Conservation (phyloP, 2,329 filamentous ascomycete genomes). For the Corynespora cassiicola region DNA sequence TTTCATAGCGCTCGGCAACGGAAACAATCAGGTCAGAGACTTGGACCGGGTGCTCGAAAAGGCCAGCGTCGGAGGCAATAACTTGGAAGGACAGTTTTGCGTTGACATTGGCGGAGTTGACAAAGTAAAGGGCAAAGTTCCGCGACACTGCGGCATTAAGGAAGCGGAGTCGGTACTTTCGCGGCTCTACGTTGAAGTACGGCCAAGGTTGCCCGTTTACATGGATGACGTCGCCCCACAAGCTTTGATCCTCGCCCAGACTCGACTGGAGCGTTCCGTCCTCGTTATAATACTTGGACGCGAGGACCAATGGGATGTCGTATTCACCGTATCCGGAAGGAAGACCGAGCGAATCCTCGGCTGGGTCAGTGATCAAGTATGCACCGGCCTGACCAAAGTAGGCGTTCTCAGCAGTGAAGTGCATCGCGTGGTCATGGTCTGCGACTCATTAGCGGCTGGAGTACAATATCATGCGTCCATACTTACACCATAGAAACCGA, state of each 20-base stretch:
- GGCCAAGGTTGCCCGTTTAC: slow-evolving; percentile 67
- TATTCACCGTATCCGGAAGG: slow-evolving; percentile 57
- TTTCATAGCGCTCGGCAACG: slow-evolving; percentile 64
- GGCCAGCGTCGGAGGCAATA: slow-evolving; percentile 60
- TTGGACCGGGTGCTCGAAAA: slow-evolving; percentile 46
- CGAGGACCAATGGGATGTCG: slow-evolving; percentile 61
- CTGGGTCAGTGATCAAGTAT: slow-evolving; percentile 62
- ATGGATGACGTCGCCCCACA: slow-evolving; percentile 64
- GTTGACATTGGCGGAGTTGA: slow-evolving; percentile 32
- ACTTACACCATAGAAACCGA: slow-evolving; percentile 64
- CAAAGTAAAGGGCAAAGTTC: slow-evolving; percentile 58
- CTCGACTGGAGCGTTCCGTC: slow-evolving; percentile 55
- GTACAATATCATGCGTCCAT: slow-evolving; percentile 52
- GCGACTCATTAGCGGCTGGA: slow-evolving; percentile 31
- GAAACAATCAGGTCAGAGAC: slow-evolving; percentile 52
- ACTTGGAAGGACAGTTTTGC: slow-evolving; percentile 58
- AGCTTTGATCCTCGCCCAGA: slow-evolving; percentile 50
- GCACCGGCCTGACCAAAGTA: slow-evolving; percentile 66
- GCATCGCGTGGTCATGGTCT: slow-evolving; percentile 49
- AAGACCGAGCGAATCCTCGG: slow-evolving; percentile 58
- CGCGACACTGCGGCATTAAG: slow-evolving; percentile 50
- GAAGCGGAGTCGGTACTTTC: slow-evolving; percentile 65
- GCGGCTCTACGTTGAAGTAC: slow-evolving; percentile 61
- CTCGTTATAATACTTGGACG: slow-evolving; percentile 59
- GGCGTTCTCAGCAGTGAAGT: slow-evolving; percentile 61